Conservation (phyloP, 2,329 filamentous ascomycete genomes). For the Domatiomyces catenatus region DNA sequence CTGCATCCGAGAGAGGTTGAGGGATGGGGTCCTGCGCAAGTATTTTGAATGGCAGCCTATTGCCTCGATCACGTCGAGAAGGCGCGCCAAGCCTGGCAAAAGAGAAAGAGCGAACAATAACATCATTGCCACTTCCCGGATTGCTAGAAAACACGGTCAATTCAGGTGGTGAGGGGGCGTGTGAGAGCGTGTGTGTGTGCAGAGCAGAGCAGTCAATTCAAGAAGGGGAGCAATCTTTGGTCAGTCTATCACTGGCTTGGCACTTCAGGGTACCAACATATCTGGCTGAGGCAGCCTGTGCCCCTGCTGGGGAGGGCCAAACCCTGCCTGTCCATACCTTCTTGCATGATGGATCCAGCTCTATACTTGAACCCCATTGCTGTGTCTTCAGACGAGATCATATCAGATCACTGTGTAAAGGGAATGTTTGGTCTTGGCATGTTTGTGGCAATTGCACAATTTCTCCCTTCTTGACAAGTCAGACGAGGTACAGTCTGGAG, state of each 20-base stretch:
- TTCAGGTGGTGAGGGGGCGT: too few relatives aligned
- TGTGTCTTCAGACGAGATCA: background rate
- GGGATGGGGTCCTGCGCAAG: background rate
- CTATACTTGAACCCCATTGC: background rate
- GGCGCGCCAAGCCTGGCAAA: background rate
- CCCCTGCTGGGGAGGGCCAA: background rate
- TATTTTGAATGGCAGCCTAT: background rate
- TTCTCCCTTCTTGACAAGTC: background rate
- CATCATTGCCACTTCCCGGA: background rate
- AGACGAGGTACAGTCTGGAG: background rate
- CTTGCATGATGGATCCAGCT: background rate
- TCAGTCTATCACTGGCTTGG: background rate
- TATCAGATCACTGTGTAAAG: background rate
- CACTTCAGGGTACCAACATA: background rate
- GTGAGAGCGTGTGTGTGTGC: too few relatives aligned
- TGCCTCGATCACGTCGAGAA: background rate
- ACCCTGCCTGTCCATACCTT: background rate
- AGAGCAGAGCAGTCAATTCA: background rate
- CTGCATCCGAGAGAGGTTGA: background rate
- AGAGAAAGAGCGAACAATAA: background rate
- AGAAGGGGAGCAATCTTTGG: background rate
- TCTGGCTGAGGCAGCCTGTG: too few relatives aligned
- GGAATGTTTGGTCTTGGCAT: too few relatives aligned
- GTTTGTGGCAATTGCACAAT: too few relatives aligned
- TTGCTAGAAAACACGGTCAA: background rate